Evolutionary conservation across 352 stramenopile species (phyloP).

Genomic region (Stephanocyclus meneghinianus): DNA sequence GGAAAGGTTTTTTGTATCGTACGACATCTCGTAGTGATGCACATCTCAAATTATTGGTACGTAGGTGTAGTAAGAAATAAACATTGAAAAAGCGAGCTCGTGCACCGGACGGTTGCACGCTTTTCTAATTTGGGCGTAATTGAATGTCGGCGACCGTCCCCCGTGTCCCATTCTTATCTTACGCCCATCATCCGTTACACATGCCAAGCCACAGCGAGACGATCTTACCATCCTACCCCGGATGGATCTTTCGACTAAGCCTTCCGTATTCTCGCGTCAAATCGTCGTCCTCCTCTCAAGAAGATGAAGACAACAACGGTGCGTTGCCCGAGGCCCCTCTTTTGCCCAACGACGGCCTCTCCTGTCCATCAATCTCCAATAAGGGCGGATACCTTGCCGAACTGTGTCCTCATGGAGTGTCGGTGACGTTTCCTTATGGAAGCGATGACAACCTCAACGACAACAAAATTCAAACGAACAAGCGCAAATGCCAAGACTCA

Average conservation of each 20-base stretch:
- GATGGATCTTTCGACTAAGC: conserved; percentile 54
- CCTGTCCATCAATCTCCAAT: background rate
- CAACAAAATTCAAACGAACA: background rate
- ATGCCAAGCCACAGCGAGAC: background rate
- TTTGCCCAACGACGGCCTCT: conserved; percentile 9
- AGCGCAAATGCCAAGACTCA: background rate
- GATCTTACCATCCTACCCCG: conserved; percentile 11
- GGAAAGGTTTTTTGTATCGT: too few species aligned
- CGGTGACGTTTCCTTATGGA: conserved; percentile 5
- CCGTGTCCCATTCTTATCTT: too few species aligned
- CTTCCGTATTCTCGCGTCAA: conserved; percentile 1
- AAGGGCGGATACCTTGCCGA: conserved; percentile 38
- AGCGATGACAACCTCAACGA: background rate
- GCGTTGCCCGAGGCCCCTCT: conserved; percentile 31
- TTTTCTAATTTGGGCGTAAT: too few species aligned
- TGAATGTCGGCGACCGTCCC: too few species aligned
- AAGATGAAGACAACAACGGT: conserved; percentile 10
- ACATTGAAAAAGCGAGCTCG: too few species aligned
- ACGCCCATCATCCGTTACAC: too few species aligned
- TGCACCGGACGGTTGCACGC: too few species aligned
- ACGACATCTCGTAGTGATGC: too few species aligned
- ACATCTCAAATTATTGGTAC: too few species aligned
- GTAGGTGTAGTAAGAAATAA: too few species aligned
- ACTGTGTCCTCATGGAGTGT: conserved; percentile 44
- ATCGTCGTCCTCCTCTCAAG: background rate